Evolutionary conservation across 2,329 filamentous ascomycete species (phyloP), one percentile per base, ranked within the genome.

Genomic region (Aschersonia sp.): DNA sequence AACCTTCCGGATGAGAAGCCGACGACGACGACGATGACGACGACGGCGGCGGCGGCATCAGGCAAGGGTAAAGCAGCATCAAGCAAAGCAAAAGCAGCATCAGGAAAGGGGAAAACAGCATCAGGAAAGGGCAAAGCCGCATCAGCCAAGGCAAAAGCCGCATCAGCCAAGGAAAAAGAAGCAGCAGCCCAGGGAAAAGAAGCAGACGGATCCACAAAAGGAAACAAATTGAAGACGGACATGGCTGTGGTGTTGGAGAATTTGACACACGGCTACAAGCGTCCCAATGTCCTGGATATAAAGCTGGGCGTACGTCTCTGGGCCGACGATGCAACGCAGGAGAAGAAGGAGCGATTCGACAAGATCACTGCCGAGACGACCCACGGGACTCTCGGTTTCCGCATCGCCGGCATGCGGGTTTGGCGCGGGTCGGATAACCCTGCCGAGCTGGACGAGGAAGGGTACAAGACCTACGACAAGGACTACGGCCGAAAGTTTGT

Each of bases 201-300:
- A 6, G 55, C 56, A 40, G 76, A 72, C 72, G 58, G 68, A 14
- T 73, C 73, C 2, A 73, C 67, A 47, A 71, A 71, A 53, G 68
- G 64, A 43, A 69, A 68, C 47, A 75, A 69, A 57, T 89, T 97
- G 50, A 73, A 78, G 30, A 95, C 88, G 0, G 81, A 88, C 48
- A 72, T 79, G 47, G 85, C 86, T 2, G 81, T 95, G 14, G 88
- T 94, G 10, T 70, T 97, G 31, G 84, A 89, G 59, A 95, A 95
- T 61, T 77, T 86, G 6, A 81, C 87, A 0, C 75, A 77, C 53
- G 87, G 87, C 1, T 97, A 89, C 69, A 77, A 76, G 57, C 76
- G 78, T 49, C 87, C 92, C 6, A 97, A 95, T 56, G 87, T 98
- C 6, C 70, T 98, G 49, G 92, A 98, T 60, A 77, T 94, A 53